Conservation (phyloP, 192 early-diverging fungal genomes). For the Haplosporangium gracile region DNA sequence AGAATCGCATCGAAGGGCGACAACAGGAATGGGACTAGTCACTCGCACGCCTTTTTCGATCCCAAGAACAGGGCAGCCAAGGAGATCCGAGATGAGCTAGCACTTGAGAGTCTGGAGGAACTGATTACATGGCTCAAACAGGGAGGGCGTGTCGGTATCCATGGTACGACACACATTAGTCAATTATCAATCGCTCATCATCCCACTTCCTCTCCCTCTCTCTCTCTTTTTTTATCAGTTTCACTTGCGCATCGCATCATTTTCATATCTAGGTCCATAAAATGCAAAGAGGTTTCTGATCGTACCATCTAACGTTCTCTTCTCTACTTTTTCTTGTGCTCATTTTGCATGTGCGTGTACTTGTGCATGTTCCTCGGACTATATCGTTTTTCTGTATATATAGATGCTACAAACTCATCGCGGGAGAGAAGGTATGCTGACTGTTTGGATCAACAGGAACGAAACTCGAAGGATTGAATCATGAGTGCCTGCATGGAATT, state of each 20-base stretch:
- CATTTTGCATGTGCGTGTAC: not conserved
- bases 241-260: not conserved
- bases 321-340: not conserved
- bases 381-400: slow-evolving; percentile 37
- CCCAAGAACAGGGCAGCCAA: slow-evolving; percentile 85
- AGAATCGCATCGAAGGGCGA: slow-evolving; percentile 71
- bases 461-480: slow-evolving; percentile 32
- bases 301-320: too few relatives aligned
- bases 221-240: not conserved
- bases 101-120: slow-evolving; percentile 93
- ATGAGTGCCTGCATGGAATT: slow-evolving; percentile 2
- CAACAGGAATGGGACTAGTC: slow-evolving; percentile 62
- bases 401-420: slow-evolving; percentile 97
- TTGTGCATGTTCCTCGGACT: not conserved
- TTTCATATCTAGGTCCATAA: not conserved
- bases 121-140: slow-evolving; percentile 89
- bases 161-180: slow-evolving; percentile 49
- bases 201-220: too few relatives aligned
- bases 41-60: slow-evolving; percentile 95
- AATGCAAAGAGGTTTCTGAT: not conserved
- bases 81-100: slow-evolving; percentile 86
- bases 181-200: not conserved
- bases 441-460: slow-evolving; percentile 47
- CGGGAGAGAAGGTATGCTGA: slow-evolving; percentile 73
- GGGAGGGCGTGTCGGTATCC: slow-evolving; percentile 90